Evolutionary conservation across 441 rosid genomes (phyloP), one percentile per base, ranked within the genome.

Genomic region (Populus trichocarpa): DNA sequence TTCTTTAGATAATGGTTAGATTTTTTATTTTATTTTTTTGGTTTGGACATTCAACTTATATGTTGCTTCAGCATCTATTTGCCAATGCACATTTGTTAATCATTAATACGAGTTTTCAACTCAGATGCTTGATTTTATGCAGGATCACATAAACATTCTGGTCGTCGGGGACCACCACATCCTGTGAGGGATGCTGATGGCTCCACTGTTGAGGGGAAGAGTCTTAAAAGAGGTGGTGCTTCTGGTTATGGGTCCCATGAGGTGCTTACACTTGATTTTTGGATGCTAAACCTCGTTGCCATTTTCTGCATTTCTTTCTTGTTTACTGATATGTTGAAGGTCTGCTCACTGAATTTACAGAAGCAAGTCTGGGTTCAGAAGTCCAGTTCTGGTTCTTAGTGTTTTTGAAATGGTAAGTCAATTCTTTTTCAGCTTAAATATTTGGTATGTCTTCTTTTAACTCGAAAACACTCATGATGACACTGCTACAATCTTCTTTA

Each of bases 351-450:
- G 46, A 73, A 74, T 83, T 76, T 69, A 71, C 91, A 91, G 93
- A 91, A 91, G 86, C 95, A 89, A 85, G 91, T 91, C 50, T 91
- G 95, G 95, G 89, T 91, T 83, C 93, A 91, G 83, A 91, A 91
- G 85, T 86, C 93, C 26, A 85, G 88, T 80, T 87, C 92, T 68
- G 92, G 93, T 76, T 83, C 93, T 80, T 91, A 89, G 84, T 65
- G 71, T 68, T 71, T 61, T 46, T 30, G 32, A 70, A 76, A 71
- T 67, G 86, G 91, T 85, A 83, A 70, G 78, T 20, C 73, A 65
- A 4, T 35, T 61, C 68, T 16, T 71, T 14, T 4, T 13, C 14
- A 1, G 0, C 18, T 2, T n/a, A 9, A 33, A 33, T 42, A 65
- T 66, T 26, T 35, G 10, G 69, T 13, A 28, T 35, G 9, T 13